Percentiles rank a stretch among this genome's conserved stretches.
Conservation (phyloP, 2,329 filamentous ascomycete species). For the Hymenoscyphus scutula region DNA sequence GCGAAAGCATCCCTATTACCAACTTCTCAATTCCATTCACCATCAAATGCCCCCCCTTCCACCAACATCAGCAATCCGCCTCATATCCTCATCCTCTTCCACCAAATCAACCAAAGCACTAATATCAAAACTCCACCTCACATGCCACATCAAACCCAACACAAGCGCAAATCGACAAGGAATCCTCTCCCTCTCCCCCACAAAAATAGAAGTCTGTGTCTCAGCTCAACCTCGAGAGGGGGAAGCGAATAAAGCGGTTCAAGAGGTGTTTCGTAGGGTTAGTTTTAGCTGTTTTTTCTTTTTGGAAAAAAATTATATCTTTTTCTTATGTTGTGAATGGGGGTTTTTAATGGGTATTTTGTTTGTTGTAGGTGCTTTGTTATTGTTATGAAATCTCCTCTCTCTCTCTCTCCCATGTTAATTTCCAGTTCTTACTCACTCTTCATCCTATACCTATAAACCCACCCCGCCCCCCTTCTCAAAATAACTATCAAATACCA, state of each 20-base stretch:
- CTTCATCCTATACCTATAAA: no score
- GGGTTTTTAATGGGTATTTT: no score
- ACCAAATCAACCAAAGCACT: slow-evolving; percentile 48
- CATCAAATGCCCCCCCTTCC: no score
- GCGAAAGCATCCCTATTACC: no score
- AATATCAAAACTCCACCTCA: slow-evolving; percentile 52
- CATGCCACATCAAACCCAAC: slow-evolving; percentile 67
- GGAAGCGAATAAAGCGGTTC: slow-evolving; percentile 66
- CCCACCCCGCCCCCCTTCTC: no score
- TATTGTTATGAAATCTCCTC: no score
- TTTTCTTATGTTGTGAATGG: no score
- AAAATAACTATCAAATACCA: no score
- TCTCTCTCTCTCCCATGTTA: no score
- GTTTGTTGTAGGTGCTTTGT: no score
- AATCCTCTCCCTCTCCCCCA: slow-evolving; percentile 53
- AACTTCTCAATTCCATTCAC: no score
- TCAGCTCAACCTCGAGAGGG: slow-evolving; percentile 63
- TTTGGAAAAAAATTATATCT: not conserved
- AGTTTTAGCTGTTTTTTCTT: slow-evolving; percentile 18
- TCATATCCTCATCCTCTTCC: slow-evolving; percentile 49
- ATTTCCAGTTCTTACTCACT: no score
- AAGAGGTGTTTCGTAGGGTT: slow-evolving; percentile 60
- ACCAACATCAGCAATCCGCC: slow-evolving; percentile 47
- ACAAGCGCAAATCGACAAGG: slow-evolving; percentile 61
- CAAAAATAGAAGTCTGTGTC: slow-evolving; percentile 62